Base-by-base conservation (phyloP, 306 rosid species). In the Quillaja saponaria region DNA sequence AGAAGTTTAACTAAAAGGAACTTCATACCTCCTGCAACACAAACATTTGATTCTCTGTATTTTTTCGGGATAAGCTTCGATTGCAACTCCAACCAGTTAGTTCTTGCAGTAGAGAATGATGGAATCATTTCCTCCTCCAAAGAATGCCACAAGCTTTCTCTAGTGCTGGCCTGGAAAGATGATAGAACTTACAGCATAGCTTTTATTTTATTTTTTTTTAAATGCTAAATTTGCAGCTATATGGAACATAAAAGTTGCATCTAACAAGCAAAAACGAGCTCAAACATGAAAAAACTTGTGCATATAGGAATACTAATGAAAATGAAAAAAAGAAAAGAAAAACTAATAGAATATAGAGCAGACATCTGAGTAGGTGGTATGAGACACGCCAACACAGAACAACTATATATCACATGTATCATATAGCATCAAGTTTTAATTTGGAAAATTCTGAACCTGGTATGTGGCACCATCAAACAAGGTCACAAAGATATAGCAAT, bases 91-190 rank as follows among this genome's bases (percentile, higher is more conserved):
- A 92, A 75, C 99, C 99, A 92, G 58, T 92, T 92, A 69, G 84
- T 64, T 85, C 82, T 86, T 54, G 72, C 79, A 53, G 78, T 72
- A 58, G 95, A 64, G 62, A 76, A 55, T 18, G 95, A 78, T 47
- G 96, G 87, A 76, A 86, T 66, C 85, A 92, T 77, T 70, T 92
- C 96, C 77, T 92, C 95, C 83, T 92, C 99, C 74, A 92, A 79
- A 52, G 99, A 86, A 35, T 10, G 84, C 99, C 99, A 92, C 59
- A 78, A 63, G 57, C 71, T 73, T 80, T 92, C 99, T 69, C 71
- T 80, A 58, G 80, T 87, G 68, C 68, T 67, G 76, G 68, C 96
- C 99, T 92, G 85, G 70, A 71, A 82, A 58, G 61, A 71, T 69
- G 50, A 39, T 51, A n/a, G n/a, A n/a, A n/a, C n/a, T n/a, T n/a